Percentiles rank a stretch among this genome's conserved stretches.
Conservation (phyloP, 768 basidiomycete species). For the Hydnomerulius pinastri region DNA sequence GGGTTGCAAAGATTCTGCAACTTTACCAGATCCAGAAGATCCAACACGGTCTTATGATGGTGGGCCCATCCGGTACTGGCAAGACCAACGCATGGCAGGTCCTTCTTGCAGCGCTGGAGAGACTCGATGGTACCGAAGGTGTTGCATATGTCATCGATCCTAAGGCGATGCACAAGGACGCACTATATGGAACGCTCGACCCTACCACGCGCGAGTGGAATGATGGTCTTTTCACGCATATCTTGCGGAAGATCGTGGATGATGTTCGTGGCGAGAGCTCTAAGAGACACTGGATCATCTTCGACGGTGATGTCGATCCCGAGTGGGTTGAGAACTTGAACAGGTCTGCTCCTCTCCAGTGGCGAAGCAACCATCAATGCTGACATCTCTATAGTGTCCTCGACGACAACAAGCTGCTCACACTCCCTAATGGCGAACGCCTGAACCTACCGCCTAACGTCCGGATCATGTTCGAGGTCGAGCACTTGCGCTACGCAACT, state of each 20-base stretch:
- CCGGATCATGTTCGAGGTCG: slow-evolving; percentile 99
- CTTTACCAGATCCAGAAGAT: slow-evolving; percentile 99
- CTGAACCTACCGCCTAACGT: slow-evolving; percentile 96
- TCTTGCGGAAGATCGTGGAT: slow-evolving; percentile 96
- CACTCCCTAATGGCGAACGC: slow-evolving; percentile 96
- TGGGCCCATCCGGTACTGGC: slow-evolving; percentile 94
- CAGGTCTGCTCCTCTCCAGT: slow-evolving; percentile 56
- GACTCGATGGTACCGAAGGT: slow-evolving; percentile 90
- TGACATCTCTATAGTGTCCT: slow-evolving; percentile 66
- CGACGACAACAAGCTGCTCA: slow-evolving; percentile 97
- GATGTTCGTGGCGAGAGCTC: slow-evolving; percentile 97
- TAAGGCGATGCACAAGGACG: slow-evolving; percentile 99
- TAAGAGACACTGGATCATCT: slow-evolving; percentile 98
- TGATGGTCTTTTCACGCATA: slow-evolving; percentile 97
- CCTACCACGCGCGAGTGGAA: slow-evolving; percentile 99
- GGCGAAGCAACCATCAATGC: neutral
- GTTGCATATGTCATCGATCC: slow-evolving; percentile 97
- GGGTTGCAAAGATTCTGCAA: slow-evolving; percentile 95
- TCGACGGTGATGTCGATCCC: slow-evolving; percentile 98
- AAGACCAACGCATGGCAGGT: slow-evolving; percentile 98
- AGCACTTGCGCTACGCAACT: slow-evolving; percentile 95
- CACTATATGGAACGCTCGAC: slow-evolving; percentile 94
- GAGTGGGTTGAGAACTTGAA: slow-evolving; percentile 99
- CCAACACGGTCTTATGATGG: slow-evolving; percentile 99
- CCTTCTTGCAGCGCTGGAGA: slow-evolving; percentile 84